phyloP scores from a whole-genome alignment of 23 red algal genomes.

The Gracilaria vermiculophylla region DNA sequence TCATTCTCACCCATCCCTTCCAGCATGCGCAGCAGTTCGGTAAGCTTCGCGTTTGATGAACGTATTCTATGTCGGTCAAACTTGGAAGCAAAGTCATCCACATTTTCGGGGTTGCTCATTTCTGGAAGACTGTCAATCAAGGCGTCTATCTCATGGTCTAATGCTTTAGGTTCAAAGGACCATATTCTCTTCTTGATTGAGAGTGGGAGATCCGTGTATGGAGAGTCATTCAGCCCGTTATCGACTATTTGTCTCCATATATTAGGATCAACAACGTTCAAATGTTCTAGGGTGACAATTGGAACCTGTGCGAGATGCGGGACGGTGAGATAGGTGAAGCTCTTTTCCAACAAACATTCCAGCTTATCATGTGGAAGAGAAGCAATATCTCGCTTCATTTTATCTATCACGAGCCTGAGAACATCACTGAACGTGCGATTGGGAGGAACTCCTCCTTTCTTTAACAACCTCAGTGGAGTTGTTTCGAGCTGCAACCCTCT shows the following conservation, averaged over 20 bases:
- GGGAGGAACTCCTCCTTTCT: slow-evolving; percentile 12
- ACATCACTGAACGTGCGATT: slow-evolving; percentile 14
- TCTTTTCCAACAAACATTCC: slow-evolving; percentile 39
- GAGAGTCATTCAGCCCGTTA: slow-evolving; percentile 59
- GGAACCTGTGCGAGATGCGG: slow-evolving; percentile 47
- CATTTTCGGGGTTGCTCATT: not conserved
- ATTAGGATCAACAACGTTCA: slow-evolving; percentile 36
- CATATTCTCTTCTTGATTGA: slow-evolving; percentile 64
- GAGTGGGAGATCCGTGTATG: slow-evolving; percentile 52
- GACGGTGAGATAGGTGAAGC: slow-evolving; percentile 60
- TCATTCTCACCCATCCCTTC: slow-evolving; percentile 37
- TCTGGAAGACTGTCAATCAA: slow-evolving; percentile 42
- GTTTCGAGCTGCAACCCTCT: not conserved
- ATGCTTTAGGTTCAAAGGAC: slow-evolving; percentile 34
- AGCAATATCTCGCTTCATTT: slow-evolving; percentile 36
- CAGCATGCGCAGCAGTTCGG: slow-evolving; percentile 29
- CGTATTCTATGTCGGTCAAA: slow-evolving; percentile 18
- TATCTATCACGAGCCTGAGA: slow-evolving; percentile 18
- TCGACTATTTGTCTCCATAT: slow-evolving; percentile 64
- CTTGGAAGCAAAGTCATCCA: slow-evolving; percentile 18
- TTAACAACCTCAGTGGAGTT: slow-evolving; percentile 6
- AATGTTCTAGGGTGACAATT: slow-evolving; percentile 32
- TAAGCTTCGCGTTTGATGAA: slow-evolving; percentile 22
- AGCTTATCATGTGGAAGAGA: slow-evolving; percentile 31
- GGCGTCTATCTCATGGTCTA: slow-evolving; percentile 50